Conservation (phyloP, 352 stramenopile species). For the Phytophthora macrochlamydospora region DNA sequence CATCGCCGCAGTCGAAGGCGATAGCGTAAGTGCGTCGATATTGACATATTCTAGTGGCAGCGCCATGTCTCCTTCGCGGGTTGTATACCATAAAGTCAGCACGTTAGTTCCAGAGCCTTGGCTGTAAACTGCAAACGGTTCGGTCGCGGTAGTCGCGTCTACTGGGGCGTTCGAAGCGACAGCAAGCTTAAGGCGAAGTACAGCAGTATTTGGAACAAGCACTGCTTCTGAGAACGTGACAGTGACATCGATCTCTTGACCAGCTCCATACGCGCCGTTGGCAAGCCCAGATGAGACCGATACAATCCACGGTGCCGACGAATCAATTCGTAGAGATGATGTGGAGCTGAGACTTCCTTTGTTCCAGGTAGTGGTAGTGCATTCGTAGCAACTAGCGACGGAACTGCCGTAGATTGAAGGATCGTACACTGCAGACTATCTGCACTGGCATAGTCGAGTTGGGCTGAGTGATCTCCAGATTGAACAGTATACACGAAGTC, state of each 20-base stretch:
- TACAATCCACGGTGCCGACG: constrained; percentile 39
- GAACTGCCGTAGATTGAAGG: constrained; percentile 54
- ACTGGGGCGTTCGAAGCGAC: constrained; percentile 38
- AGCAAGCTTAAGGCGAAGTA: constrained; percentile 44
- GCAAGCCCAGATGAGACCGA: constrained; percentile 51
- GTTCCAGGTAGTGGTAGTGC: constrained; percentile 51
- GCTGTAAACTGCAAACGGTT: constrained; percentile 39
- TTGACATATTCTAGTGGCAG: constrained; percentile 63
- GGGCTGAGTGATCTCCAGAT: constrained; percentile 45
- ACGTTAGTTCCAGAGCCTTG: constrained; percentile 44
- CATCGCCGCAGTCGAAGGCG: constrained; percentile 16
- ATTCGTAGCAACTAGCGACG: constrained; percentile 44
- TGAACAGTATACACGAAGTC: constrained; percentile 65
- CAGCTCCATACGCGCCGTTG: constrained; percentile 65
- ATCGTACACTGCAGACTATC: constrained; percentile 50
- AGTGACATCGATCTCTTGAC: constrained; percentile 54
- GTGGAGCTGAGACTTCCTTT: constrained; percentile 43
- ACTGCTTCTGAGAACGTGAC: constrained; percentile 67
- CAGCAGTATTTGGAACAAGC: constrained; percentile 19
- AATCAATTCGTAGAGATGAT: constrained; percentile 49
- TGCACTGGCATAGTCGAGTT: constrained; percentile 55
- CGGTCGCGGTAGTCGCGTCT: background rate
- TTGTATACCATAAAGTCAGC: constrained; percentile 47
- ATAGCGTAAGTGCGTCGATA: constrained; percentile 51
- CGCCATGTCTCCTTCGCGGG: constrained; percentile 52